Percentiles rank a stretch among this genome's conserved stretches.
Evolutionary conservation across 352 stramenopile species (phyloP).

Genomic region (Globisporangium cystogenes): DNA sequence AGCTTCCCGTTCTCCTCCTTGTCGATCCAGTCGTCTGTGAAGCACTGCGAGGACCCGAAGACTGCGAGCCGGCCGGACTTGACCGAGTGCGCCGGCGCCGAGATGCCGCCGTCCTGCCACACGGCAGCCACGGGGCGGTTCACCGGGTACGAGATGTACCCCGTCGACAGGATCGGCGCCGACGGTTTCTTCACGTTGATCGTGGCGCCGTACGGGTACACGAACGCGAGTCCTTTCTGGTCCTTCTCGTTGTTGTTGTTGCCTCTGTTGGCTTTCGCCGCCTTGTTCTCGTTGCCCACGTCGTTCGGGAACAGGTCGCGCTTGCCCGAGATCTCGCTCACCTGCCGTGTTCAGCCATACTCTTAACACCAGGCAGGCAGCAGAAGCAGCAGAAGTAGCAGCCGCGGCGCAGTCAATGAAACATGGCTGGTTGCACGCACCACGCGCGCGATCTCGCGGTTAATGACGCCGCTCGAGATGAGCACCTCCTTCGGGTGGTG

Average conservation of each 20-base stretch:
- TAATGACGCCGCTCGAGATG: conserved; percentile 93
- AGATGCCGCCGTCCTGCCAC: conserved; percentile 78
- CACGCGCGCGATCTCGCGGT: conserved; percentile 87
- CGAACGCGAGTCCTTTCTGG: conserved; percentile 89
- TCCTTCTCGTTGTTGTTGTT: conserved; percentile 60
- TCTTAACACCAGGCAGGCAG: too few species aligned
- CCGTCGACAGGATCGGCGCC: conserved; percentile 83
- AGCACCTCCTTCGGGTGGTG: conserved; percentile 95
- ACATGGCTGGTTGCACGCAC: too few species aligned
- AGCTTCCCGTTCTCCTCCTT: conserved; percentile 94
- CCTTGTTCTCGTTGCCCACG: conserved; percentile 30
- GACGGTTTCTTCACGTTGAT: conserved; percentile 91
- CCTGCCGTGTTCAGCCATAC: conserved; percentile 15
- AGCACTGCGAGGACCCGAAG: conserved; percentile 90
- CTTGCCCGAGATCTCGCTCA: conserved; percentile 58
- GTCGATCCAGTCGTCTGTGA: conserved; percentile 94
- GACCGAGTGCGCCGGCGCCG: conserved; percentile 41
- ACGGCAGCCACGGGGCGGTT: conserved; percentile 91
- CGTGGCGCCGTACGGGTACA: conserved; percentile 94
- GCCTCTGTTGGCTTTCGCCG: neutral
- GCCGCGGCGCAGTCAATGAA: too few species aligned
- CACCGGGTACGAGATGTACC: conserved; percentile 94
- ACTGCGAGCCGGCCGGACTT: conserved; percentile 79
- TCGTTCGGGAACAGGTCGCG: conserved; percentile 45
- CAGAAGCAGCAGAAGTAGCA: too few species aligned